A percentile compares a stretch with the other conserved stretches of the same genome.
These are phyloP conservation scores for Fusarium globosum DNA, from an alignment of 2,329 filamentous ascomycete genomes.

Conservation along the genomic window DNA sequence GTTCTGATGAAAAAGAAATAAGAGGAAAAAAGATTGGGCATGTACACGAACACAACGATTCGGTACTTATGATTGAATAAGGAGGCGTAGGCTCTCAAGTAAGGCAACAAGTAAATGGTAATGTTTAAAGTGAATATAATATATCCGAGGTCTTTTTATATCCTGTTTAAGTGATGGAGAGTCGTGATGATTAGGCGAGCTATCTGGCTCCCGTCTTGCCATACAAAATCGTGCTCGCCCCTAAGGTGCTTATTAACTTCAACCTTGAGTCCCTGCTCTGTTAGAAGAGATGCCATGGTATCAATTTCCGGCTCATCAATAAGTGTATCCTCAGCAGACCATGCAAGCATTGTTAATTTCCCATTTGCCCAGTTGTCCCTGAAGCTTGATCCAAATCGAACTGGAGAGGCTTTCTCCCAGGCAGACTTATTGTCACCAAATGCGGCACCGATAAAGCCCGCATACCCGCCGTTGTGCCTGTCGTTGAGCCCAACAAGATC, in stretches of 20 bases:
- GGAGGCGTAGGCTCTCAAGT: neutral
- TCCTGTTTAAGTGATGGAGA: conserved; percentile 32
- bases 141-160: neutral
- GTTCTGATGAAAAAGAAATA: conserved; percentile 51
- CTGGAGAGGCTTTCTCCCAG: conserved; percentile 70
- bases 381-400: conserved; percentile 56
- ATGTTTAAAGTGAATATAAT: conserved; percentile 23
- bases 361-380: conserved; percentile 51
- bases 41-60: neutral
- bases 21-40: neutral
- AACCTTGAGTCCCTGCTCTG: conserved; percentile 50
- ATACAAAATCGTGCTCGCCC: conserved; percentile 73
- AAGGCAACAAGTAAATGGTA: conserved; percentile 8
- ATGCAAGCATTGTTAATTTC: conserved; percentile 55
- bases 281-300: conserved; percentile 62
- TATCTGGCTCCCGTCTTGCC: conserved; percentile 68
- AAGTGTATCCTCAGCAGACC: conserved; percentile 60
- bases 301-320: conserved; percentile 69
- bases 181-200: conserved; percentile 58
- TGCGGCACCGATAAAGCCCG: conserved; percentile 66
- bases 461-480: conserved; percentile 62
- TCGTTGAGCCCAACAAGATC: conserved; percentile 66
- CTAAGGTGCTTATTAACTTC: conserved; percentile 55
- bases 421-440: conserved; percentile 64
- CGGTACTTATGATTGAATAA: neutral